Evolutionary conservation across 2,329 filamentous ascomycete species (phyloP), one percentile per base, ranked within the genome.

Genomic region (Paradendryphiella salina): DNA sequence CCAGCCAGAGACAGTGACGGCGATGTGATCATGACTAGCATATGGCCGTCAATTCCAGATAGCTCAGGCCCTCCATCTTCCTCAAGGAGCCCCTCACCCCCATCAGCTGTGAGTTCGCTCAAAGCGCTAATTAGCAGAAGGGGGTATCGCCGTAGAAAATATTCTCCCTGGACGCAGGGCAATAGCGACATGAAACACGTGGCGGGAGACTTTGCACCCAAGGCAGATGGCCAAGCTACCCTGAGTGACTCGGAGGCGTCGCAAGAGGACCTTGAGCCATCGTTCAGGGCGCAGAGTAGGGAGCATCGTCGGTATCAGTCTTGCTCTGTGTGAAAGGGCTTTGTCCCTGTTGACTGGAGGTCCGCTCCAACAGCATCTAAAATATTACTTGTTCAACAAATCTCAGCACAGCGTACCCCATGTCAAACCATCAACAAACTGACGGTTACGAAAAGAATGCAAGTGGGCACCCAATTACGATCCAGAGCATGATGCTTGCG

Each of bases 201-300:
- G 26, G 23, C 15, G 8, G 6, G 10, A 5, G 4, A 10, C 9
- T 35, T 18, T 17, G 15, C 17, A 4, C 38, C 33, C 8, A 47
- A 42, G 5, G 38, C 43, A 1, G 36, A 41, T 0, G 41, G 46
- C 15, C 42, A 58, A n/a, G 51, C 55, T 7, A 45, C 28, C 10
- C n/a, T 53, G 10, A 44, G 11, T 17, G 26, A 31, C 4, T 14
- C 37, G 4, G 54, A 44, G 1, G 49, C 41, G 17, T 31, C 33
- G 9, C n/a, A 33, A 20, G 41, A 46, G 10, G 60, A 50, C 3
- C 50, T 61, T 31, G 49, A 52, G 32, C 60, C 59, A 13, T 41
- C 66, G 50, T 53, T 52, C 38, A 59, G 57, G 40, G 55, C 63
- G 7, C 36, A 37, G 48, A 66, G 59, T 53, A 41, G 37, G 23